Base-by-base conservation (phyloP, 2,329 filamentous ascomycete species). In the Calonectria pseudoreteaudii region DNA sequence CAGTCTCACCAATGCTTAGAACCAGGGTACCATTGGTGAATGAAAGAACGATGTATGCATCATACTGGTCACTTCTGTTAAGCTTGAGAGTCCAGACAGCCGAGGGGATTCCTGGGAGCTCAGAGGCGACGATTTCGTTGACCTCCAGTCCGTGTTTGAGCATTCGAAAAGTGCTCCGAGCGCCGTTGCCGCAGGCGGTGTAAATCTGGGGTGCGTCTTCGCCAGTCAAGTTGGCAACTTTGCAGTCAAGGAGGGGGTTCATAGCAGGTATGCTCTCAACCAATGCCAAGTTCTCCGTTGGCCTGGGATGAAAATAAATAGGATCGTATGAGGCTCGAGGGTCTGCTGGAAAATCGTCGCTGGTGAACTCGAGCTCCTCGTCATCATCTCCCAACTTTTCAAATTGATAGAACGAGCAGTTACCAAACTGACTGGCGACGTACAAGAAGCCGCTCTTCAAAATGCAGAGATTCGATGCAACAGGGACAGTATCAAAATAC, bases 141-240 rank as follows among this genome's bases (percentile, higher is more conserved):
- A 98, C 96, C 80, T 98, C 94, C 38, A 99, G 86, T 8, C 96
- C 97, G 83, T 99, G 96, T 82, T 97, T 97, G 69, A 98, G 90
- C 60, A 94, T 98, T 78, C 96, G 92, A 86, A 99, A 98, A 9
- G 94, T 93, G 84, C 96, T 98, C 76, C 95, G 91, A 56, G 96
- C 95, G 13, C 96, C 95, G 72, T 94, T 94, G 13, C 97, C 97
- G 81, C 94, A 97, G 50, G 98, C 91, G 0, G 95, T 93, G 84
- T 98, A 99, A 30, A 99, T 98, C 82, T 99, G 97, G 16, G 97
- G 97, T 7, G 96, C 96, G 83, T 98, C 97, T 77, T 98, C 97
- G 58, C 95, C 93, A 0, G 94, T 95, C 36, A 98, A 87, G 79
- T 99, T 98, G 60, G 94, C 94, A 31, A 99, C 92, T 83, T 98